phyloP scores from a whole-genome alignment of 140 eudicot species.

The Bidens hawaiensis region DNA sequence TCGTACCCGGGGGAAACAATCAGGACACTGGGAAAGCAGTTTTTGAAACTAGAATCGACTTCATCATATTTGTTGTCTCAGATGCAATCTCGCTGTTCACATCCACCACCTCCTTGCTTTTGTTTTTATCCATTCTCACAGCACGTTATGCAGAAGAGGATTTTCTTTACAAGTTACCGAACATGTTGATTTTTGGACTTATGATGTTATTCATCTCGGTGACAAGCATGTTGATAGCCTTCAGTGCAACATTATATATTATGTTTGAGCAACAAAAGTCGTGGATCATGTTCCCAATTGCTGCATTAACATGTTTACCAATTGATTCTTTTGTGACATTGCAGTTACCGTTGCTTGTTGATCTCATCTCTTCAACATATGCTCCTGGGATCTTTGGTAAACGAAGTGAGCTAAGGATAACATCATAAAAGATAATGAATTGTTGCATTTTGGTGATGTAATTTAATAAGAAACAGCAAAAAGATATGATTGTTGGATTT shows the following conservation, averaged over 20 bases:
- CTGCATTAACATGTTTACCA: not conserved
- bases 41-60: not conserved
- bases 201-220: slow-evolving; percentile 2
- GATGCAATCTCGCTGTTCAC: not conserved
- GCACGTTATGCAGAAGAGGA: not conserved
- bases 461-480: too few species aligned
- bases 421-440: too few species aligned
- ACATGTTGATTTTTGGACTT: not conserved
- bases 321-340: not conserved
- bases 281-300: not conserved
- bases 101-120: too few species aligned
- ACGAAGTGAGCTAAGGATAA: not conserved
- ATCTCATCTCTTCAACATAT: too few species aligned
- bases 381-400: not conserved
- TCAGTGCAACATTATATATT: not conserved
- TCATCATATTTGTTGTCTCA: not conserved
- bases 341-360: not conserved
- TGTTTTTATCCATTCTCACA: slow-evolving; percentile 9
- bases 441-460: too few species aligned
- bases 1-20: not conserved
- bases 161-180: not conserved
- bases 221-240: too few species aligned
- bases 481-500: too few species aligned
- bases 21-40: not conserved
- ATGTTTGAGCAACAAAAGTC: not conserved